Evolutionary conservation across 129 eudicot genomes (phyloP).

Genomic region (Oenanthe sinensis): DNA sequence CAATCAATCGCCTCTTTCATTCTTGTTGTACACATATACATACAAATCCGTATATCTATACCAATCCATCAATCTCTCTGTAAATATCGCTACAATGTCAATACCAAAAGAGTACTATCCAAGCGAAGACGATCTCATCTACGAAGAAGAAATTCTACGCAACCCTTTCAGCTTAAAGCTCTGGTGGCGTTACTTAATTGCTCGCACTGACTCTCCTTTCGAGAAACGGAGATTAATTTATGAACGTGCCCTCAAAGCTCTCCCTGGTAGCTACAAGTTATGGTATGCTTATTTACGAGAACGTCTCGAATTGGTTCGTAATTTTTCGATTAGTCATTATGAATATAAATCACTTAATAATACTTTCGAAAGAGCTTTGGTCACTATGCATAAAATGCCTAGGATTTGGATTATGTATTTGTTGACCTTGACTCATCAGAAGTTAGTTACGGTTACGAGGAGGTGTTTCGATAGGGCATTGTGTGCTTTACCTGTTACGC

Average conservation of each 20-base stretch:
- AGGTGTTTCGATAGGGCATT: conserved; percentile 76
- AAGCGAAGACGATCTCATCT: conserved; percentile 49
- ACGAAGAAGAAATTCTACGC: conserved; percentile 75
- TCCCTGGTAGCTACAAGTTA: conserved; percentile 85
- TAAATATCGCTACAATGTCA: conserved; percentile 4
- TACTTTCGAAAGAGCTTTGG: conserved; percentile 81
- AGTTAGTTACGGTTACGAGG: conserved; percentile 53
- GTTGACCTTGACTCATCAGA: conserved; percentile 56
- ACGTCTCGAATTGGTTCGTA: conserved; percentile 73
- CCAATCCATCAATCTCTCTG: not conserved
- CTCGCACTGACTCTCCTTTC: conserved; percentile 55
- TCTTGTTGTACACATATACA: not conserved
- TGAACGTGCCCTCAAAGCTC: conserved; percentile 77
- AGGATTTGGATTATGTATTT: conserved; percentile 84
- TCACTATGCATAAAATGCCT: conserved; percentile 93
- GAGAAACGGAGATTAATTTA: conserved; percentile 52
- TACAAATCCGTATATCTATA: not conserved
- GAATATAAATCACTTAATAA: conserved; percentile 50
- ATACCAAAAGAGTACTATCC: conserved; percentile 60
- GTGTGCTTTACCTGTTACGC: conserved; percentile 87
- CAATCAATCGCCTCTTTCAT: not conserved
- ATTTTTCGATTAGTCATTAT: conserved; percentile 46
- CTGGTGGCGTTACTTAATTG: conserved; percentile 94
- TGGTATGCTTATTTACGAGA: conserved; percentile 93
- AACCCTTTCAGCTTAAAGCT: conserved; percentile 70